Conservation (phyloP, 257 asterid species). For the Solanum pennellii region DNA sequence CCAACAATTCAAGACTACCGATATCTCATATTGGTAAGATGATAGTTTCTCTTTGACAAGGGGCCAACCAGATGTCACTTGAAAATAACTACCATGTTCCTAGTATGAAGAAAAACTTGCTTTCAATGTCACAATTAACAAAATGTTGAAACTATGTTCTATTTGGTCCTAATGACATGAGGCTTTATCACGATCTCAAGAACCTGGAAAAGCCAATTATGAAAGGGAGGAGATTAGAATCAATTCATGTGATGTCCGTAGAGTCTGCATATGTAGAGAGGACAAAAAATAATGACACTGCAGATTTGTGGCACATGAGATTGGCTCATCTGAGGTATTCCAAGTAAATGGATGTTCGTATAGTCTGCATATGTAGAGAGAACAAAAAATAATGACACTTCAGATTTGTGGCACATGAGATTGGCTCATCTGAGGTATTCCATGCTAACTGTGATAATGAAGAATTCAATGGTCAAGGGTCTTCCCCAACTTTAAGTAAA, state of each 20-base stretch:
- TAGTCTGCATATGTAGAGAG: no score
- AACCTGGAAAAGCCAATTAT: neutral
- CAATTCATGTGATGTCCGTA: neutral
- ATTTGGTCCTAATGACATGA: neutral
- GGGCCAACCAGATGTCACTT: neutral
- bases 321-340: no score
- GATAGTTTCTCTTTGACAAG: neutral
- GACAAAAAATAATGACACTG: neutral
- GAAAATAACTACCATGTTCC: no score
- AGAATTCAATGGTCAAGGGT: slow-evolving; percentile 6
- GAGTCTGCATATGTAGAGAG: slow-evolving; percentile 11
- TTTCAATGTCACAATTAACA: neutral
- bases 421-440: no score
- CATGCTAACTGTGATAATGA: slow-evolving; percentile 1
- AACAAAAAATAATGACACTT: no score
- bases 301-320: no score
- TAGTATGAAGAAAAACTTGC: no score
- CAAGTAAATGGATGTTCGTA: no score
- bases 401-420: no score
- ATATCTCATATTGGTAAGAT: neutral
- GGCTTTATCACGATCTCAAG: neutral
- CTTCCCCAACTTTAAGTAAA: slow-evolving; percentile 4
- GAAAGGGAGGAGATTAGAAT: neutral
- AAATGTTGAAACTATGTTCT: neutral
- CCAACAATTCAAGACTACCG: neutral